Percentiles rank a stretch among this genome's conserved stretches.
Conservation (phyloP, 805 yeast genomes). For the Hermanozyma aechmeae region DNA sequence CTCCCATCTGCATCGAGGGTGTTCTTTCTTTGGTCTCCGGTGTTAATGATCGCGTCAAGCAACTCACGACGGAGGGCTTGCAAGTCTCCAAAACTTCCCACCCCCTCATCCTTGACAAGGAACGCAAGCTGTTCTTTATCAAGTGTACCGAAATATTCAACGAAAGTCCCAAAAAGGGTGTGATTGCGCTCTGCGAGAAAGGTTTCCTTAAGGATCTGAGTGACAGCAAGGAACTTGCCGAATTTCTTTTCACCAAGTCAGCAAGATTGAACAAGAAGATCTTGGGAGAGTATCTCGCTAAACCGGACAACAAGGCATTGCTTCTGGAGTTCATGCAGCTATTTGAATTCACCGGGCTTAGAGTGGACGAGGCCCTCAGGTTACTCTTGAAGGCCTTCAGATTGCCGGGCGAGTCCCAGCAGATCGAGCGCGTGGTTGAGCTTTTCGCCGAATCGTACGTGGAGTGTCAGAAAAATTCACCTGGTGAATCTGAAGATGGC, state of each 20-base stretch:
- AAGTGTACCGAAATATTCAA: conserved; percentile 70
- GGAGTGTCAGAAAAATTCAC: conserved; percentile 35
- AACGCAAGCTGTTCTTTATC: conserved; percentile 65
- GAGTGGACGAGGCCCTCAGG: conserved; percentile 92
- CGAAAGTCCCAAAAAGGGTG: conserved; percentile 68
- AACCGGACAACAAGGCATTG: conserved; percentile 54
- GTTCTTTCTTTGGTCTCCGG: conserved; percentile 61
- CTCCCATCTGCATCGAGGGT: conserved; percentile 91
- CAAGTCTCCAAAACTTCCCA: conserved; percentile 8
- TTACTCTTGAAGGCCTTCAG: conserved; percentile 74
- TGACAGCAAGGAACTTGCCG: conserved; percentile 59
- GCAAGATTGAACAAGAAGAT: conserved; percentile 79
- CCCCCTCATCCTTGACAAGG: conserved; percentile 32
- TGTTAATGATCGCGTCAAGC: conserved; percentile 42
- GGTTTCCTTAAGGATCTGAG: conserved; percentile 45
- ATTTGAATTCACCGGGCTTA: conserved; percentile 65
- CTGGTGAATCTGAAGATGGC: conserved; percentile 6
- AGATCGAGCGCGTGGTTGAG: conserved; percentile 87
- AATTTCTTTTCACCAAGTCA: conserved; percentile 68
- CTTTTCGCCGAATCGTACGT: conserved; percentile 77
- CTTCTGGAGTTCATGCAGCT: conserved; percentile 55
- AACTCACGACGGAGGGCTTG: conserved; percentile 5
- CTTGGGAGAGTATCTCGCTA: conserved; percentile 79
- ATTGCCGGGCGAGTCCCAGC: conserved; percentile 96
- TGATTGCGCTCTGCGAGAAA: conserved; percentile 51